These are phyloP conservation scores for Westerdykella sp. DNA, from an alignment of 2,329 filamentous ascomycete species.

Conservation along the genomic window DNA sequence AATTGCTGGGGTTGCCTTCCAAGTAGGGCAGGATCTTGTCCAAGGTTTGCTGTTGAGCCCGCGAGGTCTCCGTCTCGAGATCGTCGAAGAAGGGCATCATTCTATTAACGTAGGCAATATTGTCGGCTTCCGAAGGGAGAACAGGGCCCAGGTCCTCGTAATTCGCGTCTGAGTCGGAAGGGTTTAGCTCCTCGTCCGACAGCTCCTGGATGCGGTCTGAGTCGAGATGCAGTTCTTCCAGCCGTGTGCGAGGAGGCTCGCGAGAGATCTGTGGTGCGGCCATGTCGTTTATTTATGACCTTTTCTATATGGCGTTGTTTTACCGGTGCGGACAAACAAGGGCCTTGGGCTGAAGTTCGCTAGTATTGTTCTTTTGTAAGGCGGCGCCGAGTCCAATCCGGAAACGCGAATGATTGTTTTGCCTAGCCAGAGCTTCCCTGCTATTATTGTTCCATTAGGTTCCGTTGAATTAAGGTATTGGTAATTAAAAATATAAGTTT, in stretches of 20 bases:
- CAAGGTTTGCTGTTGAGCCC: conserved; percentile 62
- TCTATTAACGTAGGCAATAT: conserved; percentile 25
- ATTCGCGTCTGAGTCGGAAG: conserved; percentile 14
- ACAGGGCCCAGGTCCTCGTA: conserved; percentile 35
- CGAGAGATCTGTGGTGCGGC: conserved; percentile 16
- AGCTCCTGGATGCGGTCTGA: conserved; percentile 32
- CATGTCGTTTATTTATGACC: conserved; percentile 17
- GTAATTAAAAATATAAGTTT: too few species aligned
- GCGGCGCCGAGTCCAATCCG: too few species aligned
- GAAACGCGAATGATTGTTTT: background rate
- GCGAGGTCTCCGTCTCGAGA: conserved; percentile 62
- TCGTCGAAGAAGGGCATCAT: conserved; percentile 56
- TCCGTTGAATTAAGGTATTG: too few species aligned
- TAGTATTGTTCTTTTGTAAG: conserved; percentile 11
- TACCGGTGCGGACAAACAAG: conserved; percentile 9
- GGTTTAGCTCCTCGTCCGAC: conserved; percentile 18
- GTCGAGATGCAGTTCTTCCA: conserved; percentile 22
- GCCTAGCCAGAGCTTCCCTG: background rate
- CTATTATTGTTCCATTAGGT: conserved; percentile 1
- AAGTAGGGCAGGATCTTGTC: conserved; percentile 64
- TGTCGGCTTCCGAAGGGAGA: conserved; percentile 21
- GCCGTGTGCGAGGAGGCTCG: conserved; percentile 15
- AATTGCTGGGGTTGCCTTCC: conserved; percentile 45
- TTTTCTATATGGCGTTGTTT: conserved; percentile 6
- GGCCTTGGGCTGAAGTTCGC: conserved; percentile 10